Evolutionary conservation across 192 early-diverging fungal genomes (phyloP).

Genomic region (Helicostylum pulchrum): DNA sequence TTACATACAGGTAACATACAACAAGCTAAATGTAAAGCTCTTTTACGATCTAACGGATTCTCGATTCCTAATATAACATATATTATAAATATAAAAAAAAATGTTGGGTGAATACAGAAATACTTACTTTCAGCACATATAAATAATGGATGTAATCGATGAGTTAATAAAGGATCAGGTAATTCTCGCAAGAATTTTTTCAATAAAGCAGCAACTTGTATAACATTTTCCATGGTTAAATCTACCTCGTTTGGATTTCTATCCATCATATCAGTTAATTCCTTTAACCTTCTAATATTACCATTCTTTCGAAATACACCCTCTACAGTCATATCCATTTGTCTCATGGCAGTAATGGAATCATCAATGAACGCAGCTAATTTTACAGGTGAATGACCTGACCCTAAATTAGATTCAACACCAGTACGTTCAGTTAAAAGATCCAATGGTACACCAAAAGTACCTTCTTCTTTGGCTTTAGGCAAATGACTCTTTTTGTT

Average conservation of each 20-base stretch:
- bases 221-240: slow-evolving; percentile 67
- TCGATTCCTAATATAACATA: slow-evolving; percentile 42
- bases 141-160: slow-evolving; percentile 82
- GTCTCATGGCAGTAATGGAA: slow-evolving; percentile 70
- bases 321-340: slow-evolving; percentile 78
- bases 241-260: slow-evolving; percentile 69
- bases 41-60: slow-evolving; percentile 49
- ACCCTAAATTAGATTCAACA: slow-evolving; percentile 69
- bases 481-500: slow-evolving; percentile 31
- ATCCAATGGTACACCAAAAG: slow-evolving; percentile 90
- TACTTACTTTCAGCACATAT: slow-evolving; percentile 65
- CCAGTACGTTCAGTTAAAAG: slow-evolving; percentile 81
- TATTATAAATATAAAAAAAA: neutral
- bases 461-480: slow-evolving; percentile 56
- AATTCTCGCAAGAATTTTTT: slow-evolving; percentile 96
- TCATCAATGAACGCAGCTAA: slow-evolving; percentile 85
- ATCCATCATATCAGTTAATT: slow-evolving; percentile 81
- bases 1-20: slow-evolving; percentile 87
- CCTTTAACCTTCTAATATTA: slow-evolving; percentile 88
- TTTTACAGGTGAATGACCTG: slow-evolving; percentile 60
- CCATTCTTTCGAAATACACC: slow-evolving; percentile 98
- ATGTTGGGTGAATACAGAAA: neutral
- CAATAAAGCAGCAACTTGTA: slow-evolving; percentile 91
- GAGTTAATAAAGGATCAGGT: slow-evolving; percentile 92
- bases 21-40: slow-evolving; percentile 74